These are phyloP conservation scores for Kwoniella heveanensis DNA, from an alignment of 768 basidiomycete species.

Conservation along the genomic window DNA sequence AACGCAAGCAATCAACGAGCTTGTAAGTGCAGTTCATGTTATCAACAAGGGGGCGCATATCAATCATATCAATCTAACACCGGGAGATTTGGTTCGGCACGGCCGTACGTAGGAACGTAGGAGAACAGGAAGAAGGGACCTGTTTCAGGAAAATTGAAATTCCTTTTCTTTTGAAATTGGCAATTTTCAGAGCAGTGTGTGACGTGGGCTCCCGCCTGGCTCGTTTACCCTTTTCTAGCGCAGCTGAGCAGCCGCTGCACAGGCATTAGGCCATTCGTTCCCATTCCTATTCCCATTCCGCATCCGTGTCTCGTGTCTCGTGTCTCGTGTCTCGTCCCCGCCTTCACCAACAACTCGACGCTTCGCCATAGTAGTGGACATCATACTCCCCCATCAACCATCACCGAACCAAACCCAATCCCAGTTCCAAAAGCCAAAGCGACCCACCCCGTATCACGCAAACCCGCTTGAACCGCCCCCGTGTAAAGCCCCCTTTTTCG, in stretches of 20 bases:
- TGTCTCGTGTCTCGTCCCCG: not conserved
- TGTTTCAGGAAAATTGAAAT: slow-evolving; percentile 2
- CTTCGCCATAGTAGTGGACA: too few species aligned
- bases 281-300: too few species aligned
- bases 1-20: too few species aligned
- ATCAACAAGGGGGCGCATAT: too few species aligned
- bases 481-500: slow-evolving; percentile 1
- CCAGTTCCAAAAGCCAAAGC: too few species aligned
- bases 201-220: not conserved
- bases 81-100: not conserved
- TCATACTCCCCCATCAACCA: not conserved
- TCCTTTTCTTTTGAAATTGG: not conserved
- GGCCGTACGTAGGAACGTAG: not conserved
- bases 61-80: too few species aligned
- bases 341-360: not conserved
- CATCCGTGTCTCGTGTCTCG: too few species aligned
- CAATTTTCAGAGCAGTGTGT: not conserved
- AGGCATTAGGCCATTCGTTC: too few species aligned
- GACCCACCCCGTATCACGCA: too few species aligned
- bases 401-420: not conserved
- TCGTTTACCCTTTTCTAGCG: slow-evolving; percentile 2
- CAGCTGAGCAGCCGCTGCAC: not conserved
- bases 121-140: not conserved
- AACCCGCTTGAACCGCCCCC: not conserved
- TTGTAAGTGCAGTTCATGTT: too few species aligned